Base-by-base conservation (phyloP, 768 basidiomycete species). In the Panaeolus cyanescens region DNA sequence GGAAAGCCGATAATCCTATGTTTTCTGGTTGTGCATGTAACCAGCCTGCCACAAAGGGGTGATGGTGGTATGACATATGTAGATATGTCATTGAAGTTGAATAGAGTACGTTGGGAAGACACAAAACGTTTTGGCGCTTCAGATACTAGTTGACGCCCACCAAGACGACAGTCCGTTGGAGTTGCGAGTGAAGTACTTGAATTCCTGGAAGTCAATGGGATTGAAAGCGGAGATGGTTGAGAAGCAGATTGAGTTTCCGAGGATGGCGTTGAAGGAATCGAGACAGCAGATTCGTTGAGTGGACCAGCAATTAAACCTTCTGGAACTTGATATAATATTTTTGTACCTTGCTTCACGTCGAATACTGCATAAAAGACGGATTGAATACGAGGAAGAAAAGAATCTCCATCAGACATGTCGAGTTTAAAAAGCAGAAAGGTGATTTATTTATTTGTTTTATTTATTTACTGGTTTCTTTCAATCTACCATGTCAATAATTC, bases 321-420 rank as follows among this genome's bases (percentile, higher is more conserved):
- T 1, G 96, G 96, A 6, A 97, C 95, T 75, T 99, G 96, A 68
- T 91, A 91, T 4, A 93, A 87, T 50, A 99, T 91, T 69, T 92
- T 92, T 2, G 95, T 92, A 2, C 97, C 96, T 58, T 90, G 86
- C 5, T 77, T 78, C 34, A 89, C 83, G 75, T 99, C 94, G 72
- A 99, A 99, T 13, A 91, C 87, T 3, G 96, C 90, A 70, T 97
- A 98, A 79, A 99, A 98, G 13, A 96, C 90, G 10, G 93, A 95
- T 67, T 89, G 87, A 59, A 93, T 90, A 56, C 83, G 80, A 34
- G 92, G 92, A 50, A 90, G 82, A 75, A 91, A 94, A 9, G 91
- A 93, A 72, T 88, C 87, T n/a, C 71, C 71, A 59, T 75, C 70
- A 60, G 74, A 70, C 73, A 74, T 74, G 58, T 59, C 55, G 25